Conservation (phyloP, 1,284 basidiomycete species). For the Inonotus obliquus region DNA sequence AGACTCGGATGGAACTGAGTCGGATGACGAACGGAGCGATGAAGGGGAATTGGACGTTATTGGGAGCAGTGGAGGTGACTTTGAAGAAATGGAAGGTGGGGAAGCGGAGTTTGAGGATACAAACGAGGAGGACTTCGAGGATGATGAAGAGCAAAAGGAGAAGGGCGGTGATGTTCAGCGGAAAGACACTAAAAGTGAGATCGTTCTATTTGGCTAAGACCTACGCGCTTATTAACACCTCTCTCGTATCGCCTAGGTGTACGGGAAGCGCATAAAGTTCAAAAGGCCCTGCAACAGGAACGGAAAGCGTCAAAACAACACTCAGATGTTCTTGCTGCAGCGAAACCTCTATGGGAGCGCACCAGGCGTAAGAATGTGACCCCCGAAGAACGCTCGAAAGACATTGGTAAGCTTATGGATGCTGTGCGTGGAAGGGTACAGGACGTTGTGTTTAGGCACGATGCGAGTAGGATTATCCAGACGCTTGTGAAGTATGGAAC, state of each 20-base stretch:
- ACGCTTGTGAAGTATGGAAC: constrained; percentile 80
- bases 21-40: constrained; percentile 15
- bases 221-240: not conserved
- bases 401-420: constrained; percentile 67
- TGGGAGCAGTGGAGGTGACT: constrained; percentile 6
- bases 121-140: constrained; percentile 20
- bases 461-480: constrained; percentile 84
- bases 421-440: constrained; percentile 74
- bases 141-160: constrained; percentile 21
- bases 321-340: constrained; percentile 63
- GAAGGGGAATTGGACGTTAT: not conserved
- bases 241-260: constrained; percentile 35
- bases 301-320: constrained; percentile 75
- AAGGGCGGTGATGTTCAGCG: constrained; percentile 11
- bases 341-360: constrained; percentile 79
- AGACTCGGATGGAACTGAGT: constrained; percentile 19
- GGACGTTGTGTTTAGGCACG: constrained; percentile 85
- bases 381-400: constrained; percentile 67
- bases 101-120: constrained; percentile 25
- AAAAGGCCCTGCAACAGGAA: constrained; percentile 58
- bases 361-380: constrained; percentile 72
- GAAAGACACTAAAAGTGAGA: constrained; percentile 55
- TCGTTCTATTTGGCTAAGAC: constrained; percentile 1
- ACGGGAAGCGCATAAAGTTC: constrained; percentile 63
- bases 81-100: constrained; percentile 17